Evolutionary conservation across 306 rosid species (phyloP).

Genomic region (Myrica gale): DNA sequence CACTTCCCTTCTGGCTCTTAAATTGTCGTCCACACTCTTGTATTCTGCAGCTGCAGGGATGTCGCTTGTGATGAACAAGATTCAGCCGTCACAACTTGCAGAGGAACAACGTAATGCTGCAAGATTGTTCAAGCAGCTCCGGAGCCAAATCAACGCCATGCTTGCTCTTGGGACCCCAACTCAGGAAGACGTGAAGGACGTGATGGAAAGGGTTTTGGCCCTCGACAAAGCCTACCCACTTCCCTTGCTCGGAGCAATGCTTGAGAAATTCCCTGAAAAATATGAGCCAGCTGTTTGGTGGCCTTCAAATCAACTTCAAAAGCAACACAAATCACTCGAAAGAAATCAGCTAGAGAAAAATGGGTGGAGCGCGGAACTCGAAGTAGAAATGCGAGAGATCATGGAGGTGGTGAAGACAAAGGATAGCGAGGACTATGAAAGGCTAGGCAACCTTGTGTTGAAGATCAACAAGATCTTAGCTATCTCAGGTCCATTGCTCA

Average conservation of each 20-base stretch:
- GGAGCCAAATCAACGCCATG: slow-evolving; percentile 37
- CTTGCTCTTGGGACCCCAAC: slow-evolving; percentile 35
- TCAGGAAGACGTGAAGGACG: slow-evolving; percentile 39
- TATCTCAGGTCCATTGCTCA: slow-evolving; percentile 62
- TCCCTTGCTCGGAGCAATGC: slow-evolving; percentile 69
- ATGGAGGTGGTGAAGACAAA: slow-evolving; percentile 46
- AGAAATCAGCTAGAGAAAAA: slow-evolving; percentile 19
- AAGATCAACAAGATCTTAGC: slow-evolving; percentile 67
- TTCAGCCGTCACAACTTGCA: slow-evolving; percentile 79
- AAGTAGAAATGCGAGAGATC: slow-evolving; percentile 58
- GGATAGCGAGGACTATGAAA: slow-evolving; percentile 61
- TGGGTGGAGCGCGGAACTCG: slow-evolving; percentile 61
- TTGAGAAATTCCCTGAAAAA: slow-evolving; percentile 58
- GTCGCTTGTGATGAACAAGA: slow-evolving; percentile 55
- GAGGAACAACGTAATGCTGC: slow-evolving; percentile 80
- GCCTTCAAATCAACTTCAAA: slow-evolving; percentile 39
- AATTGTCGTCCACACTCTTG: slow-evolving; percentile 52
- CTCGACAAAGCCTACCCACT: slow-evolving; percentile 81
- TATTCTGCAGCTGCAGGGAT: slow-evolving; percentile 67
- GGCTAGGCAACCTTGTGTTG: slow-evolving; percentile 56
- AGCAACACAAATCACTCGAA: neutral
- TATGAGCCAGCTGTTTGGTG: slow-evolving; percentile 79
- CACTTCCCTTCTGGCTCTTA: slow-evolving; percentile 45
- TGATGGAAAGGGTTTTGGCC: slow-evolving; percentile 56
- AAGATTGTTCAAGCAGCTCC: slow-evolving; percentile 56